Evolutionary conservation across 2,329 filamentous ascomycete species (phyloP), one percentile per base, ranked within the genome.

Genomic region (Bipolaris cookei): DNA sequence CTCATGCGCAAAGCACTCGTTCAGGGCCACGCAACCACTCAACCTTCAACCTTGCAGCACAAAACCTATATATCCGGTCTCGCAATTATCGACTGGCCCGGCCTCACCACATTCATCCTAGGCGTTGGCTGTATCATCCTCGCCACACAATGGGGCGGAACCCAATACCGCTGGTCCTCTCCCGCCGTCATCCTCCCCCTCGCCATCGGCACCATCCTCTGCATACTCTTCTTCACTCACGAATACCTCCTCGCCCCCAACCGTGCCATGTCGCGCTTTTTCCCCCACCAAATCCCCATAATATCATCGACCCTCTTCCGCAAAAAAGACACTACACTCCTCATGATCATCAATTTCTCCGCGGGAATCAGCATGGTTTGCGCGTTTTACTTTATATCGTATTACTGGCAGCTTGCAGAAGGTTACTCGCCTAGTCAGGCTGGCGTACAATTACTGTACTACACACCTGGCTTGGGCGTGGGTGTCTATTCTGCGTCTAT

Each of bases 331-430:
- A 83, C 86, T 1, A 78, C 81, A 0, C 77, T 89, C n/a, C 72
- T 90, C n/a, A 83, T 86, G 58, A 82, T 83, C 55, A 81, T 88
- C 61, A 86, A 87, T 61, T 85, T 88, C 65, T 79, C 82, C 3
- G 83, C 83, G 0, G 88, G 88, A 3, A 82, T 85, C 64, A 80
- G 76, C 0, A 72, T 81, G 62, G 82, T 82, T 69, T 78, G 82
- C 11, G 83, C 87, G 1, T 84, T 90, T 62, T 90, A 90, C 71
- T 90, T 90, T 64, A 84, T 88, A 63, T 85, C 84, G 14, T 81
- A 90, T 16, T 90, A 89, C 72, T 90, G 90, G 70, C 84, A 84
- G 1, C 75, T 88, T 14, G 87, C 89, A 0, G 77, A 85, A 72
- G 81, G 79, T 5, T 84, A 84, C 59, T 71, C 62, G 25, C 79